Conservation (phyloP, 2,329 filamentous ascomycete species). For the Pseudogymnoascus sp. region DNA sequence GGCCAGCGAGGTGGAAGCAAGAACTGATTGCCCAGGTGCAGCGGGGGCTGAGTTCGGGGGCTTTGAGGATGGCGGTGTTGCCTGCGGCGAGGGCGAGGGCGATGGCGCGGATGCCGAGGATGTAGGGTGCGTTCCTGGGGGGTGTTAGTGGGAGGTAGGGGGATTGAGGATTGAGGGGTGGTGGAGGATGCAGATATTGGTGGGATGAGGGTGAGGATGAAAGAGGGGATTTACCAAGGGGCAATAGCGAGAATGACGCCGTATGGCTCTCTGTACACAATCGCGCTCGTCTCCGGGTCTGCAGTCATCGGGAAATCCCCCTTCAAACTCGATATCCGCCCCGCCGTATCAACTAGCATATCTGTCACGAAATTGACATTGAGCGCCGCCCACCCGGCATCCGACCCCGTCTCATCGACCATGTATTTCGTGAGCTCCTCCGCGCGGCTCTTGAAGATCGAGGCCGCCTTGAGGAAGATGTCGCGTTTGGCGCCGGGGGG, state of each 20-base stretch:
- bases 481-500: slow-evolving; percentile 56
- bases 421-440: slow-evolving; percentile 57
- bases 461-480: slow-evolving; percentile 63
- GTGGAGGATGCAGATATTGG: not conserved
- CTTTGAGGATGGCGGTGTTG: slow-evolving; percentile 70
- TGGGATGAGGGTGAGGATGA: not conserved
- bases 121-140: slow-evolving; percentile 49
- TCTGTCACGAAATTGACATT: slow-evolving; percentile 34
- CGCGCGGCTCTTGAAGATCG: slow-evolving; percentile 51
- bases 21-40: slow-evolving; percentile 56
- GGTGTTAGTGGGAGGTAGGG: not conserved
- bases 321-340: slow-evolving; percentile 31
- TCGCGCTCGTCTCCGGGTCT: slow-evolving; percentile 46
- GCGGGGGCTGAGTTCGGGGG: slow-evolving; percentile 59
- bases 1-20: slow-evolving; percentile 64
- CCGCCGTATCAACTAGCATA: slow-evolving; percentile 38
- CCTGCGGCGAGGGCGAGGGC: slow-evolving; percentile 64
- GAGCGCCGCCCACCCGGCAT: slow-evolving; percentile 33
- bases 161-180: no score
- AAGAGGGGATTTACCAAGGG: slow-evolving; percentile 55
- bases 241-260: slow-evolving; percentile 75
- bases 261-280: slow-evolving; percentile 68
- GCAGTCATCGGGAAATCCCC: slow-evolving; percentile 31
- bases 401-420: slow-evolving; percentile 42
- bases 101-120: slow-evolving; percentile 48